Conservation (phyloP, 208 protist genomes). For the Novymonas esmeraldas region DNA sequence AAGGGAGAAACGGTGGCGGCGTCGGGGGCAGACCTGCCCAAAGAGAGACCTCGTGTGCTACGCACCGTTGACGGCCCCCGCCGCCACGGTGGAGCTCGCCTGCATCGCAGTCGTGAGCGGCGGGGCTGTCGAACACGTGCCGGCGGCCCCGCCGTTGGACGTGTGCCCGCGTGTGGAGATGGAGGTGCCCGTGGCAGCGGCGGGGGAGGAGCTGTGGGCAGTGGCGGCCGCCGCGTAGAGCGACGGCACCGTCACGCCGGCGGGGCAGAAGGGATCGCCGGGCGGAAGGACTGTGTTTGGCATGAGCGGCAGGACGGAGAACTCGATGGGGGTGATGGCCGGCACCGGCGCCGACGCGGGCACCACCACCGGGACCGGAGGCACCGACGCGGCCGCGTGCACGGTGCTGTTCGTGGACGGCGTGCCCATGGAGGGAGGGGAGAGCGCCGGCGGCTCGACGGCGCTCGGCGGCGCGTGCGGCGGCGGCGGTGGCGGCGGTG, state of each 20-base stretch:
- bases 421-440: slow-evolving; percentile 11
- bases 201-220: slow-evolving; percentile 4
- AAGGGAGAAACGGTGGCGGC: too few species aligned
- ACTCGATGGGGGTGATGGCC: slow-evolving; percentile 30
- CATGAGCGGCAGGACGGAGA: slow-evolving; percentile 42
- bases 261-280: slow-evolving; percentile 61
- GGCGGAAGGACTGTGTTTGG: slow-evolving; percentile 50
- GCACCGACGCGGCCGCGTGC: background rate
- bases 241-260: slow-evolving; percentile 47
- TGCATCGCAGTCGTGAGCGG: slow-evolving; percentile 4
- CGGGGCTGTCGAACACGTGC: background rate
- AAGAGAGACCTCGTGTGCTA: too few species aligned
- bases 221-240: slow-evolving; percentile 34
- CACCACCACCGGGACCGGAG: slow-evolving; percentile 2
- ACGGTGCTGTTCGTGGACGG: slow-evolving; percentile 10
- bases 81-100: background rate
- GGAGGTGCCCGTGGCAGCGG: background rate
- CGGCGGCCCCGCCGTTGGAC: background rate
- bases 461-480: slow-evolving; percentile 4
- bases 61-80: background rate
- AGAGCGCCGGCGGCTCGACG: slow-evolving; percentile 10
- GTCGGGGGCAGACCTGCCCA: too few species aligned
- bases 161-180: background rate
- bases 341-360: background rate
- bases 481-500: slow-evolving; percentile 3